phyloP scores from a whole-genome alignment of 73 alveolate genomes.

The Tetrahymena elliotti region DNA sequence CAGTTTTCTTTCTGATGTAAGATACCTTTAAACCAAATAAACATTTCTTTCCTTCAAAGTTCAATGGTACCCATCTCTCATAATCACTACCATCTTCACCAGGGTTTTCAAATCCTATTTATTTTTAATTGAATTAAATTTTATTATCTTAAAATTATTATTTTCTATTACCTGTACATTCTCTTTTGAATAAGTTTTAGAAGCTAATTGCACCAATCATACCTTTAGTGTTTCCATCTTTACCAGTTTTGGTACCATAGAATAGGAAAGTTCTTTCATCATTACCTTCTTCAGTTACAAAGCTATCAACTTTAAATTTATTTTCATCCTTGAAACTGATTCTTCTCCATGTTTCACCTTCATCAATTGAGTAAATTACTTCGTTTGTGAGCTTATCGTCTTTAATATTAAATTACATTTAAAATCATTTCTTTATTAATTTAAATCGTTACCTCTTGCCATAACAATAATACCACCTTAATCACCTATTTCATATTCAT shows the following conservation, averaged over 20 bases:
- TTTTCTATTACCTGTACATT: slow-evolving; percentile 55
- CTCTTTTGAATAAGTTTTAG: slow-evolving; percentile 48
- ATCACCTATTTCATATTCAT: slow-evolving; percentile 74
- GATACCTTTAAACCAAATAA: slow-evolving; percentile 66
- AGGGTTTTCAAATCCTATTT: slow-evolving; percentile 53
- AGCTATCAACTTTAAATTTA: slow-evolving; percentile 43
- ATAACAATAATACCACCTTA: slow-evolving; percentile 82
- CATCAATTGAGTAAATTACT: slow-evolving; percentile 54
- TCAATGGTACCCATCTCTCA: slow-evolving; percentile 79
- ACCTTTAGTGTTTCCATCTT: slow-evolving; percentile 32
- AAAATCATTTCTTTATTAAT: too few relatives aligned
- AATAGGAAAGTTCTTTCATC: slow-evolving; percentile 57
- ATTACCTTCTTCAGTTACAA: slow-evolving; percentile 63
- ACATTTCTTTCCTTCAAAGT: slow-evolving; percentile 62
- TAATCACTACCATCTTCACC: slow-evolving; percentile 48
- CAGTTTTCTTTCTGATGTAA: slow-evolving; percentile 72
- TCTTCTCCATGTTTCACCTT: slow-evolving; percentile 64
- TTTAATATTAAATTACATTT: too few relatives aligned
- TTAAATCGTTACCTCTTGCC: slow-evolving; percentile 37
- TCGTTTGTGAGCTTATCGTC: slow-evolving; percentile 46
- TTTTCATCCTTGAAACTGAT: slow-evolving; percentile 10
- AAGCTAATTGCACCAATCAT: slow-evolving; percentile 58
- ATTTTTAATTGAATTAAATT: too few relatives aligned
- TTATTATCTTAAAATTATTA: neutral
- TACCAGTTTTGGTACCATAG: slow-evolving; percentile 41